Evolutionary conservation across 129 eudicot species (phyloP), one percentile per base, ranked within the genome.

Genomic region (Lactuca sativa): DNA sequence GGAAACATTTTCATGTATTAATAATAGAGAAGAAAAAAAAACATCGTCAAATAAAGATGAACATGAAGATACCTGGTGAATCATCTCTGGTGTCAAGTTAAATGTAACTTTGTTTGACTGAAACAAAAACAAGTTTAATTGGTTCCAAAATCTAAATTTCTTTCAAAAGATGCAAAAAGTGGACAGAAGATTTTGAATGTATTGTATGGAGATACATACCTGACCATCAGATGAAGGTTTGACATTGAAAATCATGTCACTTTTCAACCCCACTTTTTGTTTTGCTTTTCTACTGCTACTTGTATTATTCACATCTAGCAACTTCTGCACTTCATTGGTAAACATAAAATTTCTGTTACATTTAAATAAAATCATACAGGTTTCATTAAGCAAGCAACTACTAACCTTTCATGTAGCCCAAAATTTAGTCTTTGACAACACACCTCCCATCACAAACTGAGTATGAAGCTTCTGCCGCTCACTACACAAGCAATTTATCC

Each of bases 381-480:
- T 5, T 71, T 9, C 33, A n/a, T n/a, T n/a, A n/a, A 44, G 51
- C 51, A 44, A 34, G 30, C 18, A 60, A 55, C 40, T 44, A 64
- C 80, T 66, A 74, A 90, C 99, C 97, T 90, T 95, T 78, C 97
- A 87, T 15, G 99, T 83, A 5, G 99, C 97, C 99, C 99, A 95
- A 76, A 95, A 95, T 68, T 95, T 97, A 40, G 88, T 83, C 59
- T 95, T 97, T 40, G 95, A 75, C 79, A 95, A 64, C 69, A 90
- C 82, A 12, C 82, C 81, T 64, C 93, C 95, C 18, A 81, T 68
- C 52, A 95, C 99, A 81, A 95, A 87, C 71, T 90, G 93, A 84
- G 81, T 87, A 83, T 95, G 99, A 76, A 95, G 97, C 80, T 78
- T 87, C 88, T 82, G 95, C 86, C 90, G 59, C 85, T 95, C 99